Conservation (phyloP, 495 filamentous ascomycete genomes). For the Pseudoneurospora amorphoporcata region DNA sequence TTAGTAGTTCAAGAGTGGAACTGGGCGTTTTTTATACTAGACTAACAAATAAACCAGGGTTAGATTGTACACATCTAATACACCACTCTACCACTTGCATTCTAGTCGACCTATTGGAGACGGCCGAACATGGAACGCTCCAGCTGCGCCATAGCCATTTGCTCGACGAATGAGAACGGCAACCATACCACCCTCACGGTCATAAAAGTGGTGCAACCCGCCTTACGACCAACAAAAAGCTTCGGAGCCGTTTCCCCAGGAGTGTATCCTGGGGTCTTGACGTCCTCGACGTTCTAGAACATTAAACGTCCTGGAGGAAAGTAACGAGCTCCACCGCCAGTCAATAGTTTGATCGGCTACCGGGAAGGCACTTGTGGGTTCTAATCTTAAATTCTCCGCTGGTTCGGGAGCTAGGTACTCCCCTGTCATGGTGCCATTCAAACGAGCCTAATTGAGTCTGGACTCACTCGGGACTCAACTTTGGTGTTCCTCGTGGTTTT, state of each 20-base stretch:
- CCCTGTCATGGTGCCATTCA: neutral
- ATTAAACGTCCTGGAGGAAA: neutral
- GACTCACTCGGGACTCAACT: neutral
- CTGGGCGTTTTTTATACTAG: too few relatives aligned
- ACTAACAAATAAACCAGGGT: too few relatives aligned
- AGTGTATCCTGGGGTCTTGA: neutral
- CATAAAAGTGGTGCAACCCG: neutral
- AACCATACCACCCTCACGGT: neutral
- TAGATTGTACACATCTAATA: too few relatives aligned
- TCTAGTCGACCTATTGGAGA: neutral
- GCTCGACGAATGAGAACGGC: neutral
- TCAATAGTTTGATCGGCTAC: neutral
- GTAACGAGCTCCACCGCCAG: neutral
- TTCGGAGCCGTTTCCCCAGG: neutral
- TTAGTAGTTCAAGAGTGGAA: too few relatives aligned
- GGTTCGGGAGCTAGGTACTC: neutral
- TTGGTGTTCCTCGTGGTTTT: neutral
- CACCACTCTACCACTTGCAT: neutral
- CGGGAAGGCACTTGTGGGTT: too few relatives aligned
- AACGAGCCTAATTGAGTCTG: neutral
- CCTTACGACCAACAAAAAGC: neutral
- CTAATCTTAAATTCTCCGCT: neutral
- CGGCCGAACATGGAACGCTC: neutral
- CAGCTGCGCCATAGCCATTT: neutral
- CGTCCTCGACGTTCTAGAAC: neutral